Percentiles rank a stretch among this genome's conserved stretches.
These are phyloP conservation scores for Russula abietina DNA, from an alignment of 768 basidiomycete genomes.

Conservation along the genomic window DNA sequence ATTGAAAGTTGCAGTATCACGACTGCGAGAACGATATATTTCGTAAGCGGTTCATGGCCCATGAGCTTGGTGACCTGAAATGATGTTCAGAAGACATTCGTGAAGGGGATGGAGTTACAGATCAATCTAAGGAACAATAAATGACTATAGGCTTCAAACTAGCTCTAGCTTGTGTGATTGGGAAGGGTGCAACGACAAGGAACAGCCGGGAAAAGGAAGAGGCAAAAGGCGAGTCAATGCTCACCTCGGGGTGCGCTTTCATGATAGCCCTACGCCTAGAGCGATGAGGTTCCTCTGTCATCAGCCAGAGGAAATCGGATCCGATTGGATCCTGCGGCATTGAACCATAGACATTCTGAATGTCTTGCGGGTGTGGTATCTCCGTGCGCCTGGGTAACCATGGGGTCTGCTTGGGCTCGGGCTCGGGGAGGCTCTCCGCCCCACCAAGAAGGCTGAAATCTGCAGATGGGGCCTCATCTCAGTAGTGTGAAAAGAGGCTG, in stretches of 20 bases:
- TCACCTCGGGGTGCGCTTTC: constrained; percentile 88
- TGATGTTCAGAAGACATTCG: constrained; percentile 5
- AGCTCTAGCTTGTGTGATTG: not conserved
- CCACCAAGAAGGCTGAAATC: constrained; percentile 82
- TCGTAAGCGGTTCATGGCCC: constrained; percentile 90
- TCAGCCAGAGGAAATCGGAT: constrained; percentile 88
- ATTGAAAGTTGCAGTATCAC: constrained; percentile 66
- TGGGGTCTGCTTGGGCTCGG: constrained; percentile 43
- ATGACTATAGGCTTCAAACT: not conserved
- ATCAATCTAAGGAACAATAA: not conserved
- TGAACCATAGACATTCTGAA: constrained; percentile 39
- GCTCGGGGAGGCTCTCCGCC: constrained; percentile 67
- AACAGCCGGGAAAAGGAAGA: not conserved
- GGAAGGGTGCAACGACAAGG: not conserved
- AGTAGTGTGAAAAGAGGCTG: not conserved
- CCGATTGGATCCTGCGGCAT: constrained; percentile 60
- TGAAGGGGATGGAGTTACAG: not conserved
- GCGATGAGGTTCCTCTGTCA: constrained; percentile 97
- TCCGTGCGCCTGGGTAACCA: constrained; percentile 46
- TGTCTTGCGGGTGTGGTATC: constrained; percentile 39
- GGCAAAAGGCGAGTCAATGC: constrained; percentile 23
- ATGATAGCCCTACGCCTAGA: constrained; percentile 81
- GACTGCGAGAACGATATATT: constrained; percentile 81
- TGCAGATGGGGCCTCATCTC: constrained; percentile 28
- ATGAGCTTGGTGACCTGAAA: constrained; percentile 87